Percentiles rank a stretch among this genome's conserved stretches.
Conservation (phyloP, 805 yeast genomes). For the Wickerhamiella galacta region DNA sequence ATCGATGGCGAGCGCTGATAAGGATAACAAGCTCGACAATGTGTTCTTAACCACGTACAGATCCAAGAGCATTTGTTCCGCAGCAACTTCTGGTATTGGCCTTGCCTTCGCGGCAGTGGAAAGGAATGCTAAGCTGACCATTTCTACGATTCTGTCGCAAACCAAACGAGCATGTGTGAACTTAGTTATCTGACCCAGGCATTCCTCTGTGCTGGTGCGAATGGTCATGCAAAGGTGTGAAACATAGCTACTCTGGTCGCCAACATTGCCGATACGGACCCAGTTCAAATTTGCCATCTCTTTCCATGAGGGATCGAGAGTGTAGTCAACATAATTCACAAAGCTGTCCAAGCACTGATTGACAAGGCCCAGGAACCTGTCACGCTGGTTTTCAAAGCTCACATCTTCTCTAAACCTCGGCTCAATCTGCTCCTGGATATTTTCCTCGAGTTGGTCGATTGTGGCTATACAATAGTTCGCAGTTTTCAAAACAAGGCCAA, state of each 20-base stretch:
- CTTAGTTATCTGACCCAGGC: conserved; percentile 32
- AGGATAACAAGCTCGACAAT: conserved; percentile 22
- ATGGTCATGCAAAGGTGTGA: conserved; percentile 34
- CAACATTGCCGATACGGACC: conserved; percentile 44
- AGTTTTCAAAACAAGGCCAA: conserved; percentile 62
- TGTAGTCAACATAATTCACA: conserved; percentile 40
- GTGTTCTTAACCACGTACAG: conserved; percentile 43
- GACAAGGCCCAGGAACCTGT: conserved; percentile 39
- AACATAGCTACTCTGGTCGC: conserved; percentile 58
- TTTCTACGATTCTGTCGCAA: conserved; percentile 60
- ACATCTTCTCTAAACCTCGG: conserved; percentile 27
- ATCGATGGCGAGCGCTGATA: conserved; percentile 20
- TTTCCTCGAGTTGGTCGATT: conserved; percentile 57
- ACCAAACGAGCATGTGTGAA: conserved; percentile 56
- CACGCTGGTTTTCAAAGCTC: conserved; percentile 39
- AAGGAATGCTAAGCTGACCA: conserved; percentile 37
- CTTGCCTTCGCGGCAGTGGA: conserved; percentile 38
- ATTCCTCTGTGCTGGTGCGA: conserved; percentile 30
- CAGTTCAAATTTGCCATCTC: conserved; percentile 69
- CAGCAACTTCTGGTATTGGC: conserved; percentile 51
- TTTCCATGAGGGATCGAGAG: conserved; percentile 60
- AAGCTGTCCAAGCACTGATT: conserved; percentile 40
- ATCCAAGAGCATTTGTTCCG: conserved; percentile 73
- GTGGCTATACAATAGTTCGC: conserved; percentile 80
- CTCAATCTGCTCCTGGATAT: conserved; percentile 26